Evolutionary conservation across 2,329 filamentous ascomycete species (phyloP).

Genomic region (Cordyceps tenuipes): DNA sequence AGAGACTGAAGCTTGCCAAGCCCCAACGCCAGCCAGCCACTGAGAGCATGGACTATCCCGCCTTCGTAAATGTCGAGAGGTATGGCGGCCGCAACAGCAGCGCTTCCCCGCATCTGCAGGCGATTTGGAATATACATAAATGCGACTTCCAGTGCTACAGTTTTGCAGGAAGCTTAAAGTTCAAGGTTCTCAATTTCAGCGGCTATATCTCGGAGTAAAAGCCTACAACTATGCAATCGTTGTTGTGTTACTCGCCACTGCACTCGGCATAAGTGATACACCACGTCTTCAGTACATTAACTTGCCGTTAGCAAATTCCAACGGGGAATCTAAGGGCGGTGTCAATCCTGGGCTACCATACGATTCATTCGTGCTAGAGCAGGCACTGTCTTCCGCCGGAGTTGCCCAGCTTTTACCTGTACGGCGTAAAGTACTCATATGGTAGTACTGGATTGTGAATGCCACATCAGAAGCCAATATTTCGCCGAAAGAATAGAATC

Average conservation of each 20-base stretch:
- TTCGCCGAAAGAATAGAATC: slow-evolving; percentile 3
- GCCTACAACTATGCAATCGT: neutral
- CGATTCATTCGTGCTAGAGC: neutral
- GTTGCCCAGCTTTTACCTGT: neutral
- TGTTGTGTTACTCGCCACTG: neutral
- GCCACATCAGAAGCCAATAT: neutral
- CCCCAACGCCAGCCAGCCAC: too few relatives aligned
- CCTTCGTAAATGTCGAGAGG: too few relatives aligned
- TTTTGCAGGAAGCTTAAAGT: too few relatives aligned
- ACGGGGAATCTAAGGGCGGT: slow-evolving; percentile 1
- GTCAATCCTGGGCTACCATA: neutral
- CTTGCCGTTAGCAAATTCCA: neutral
- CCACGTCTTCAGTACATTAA: neutral
- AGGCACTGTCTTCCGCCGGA: neutral
- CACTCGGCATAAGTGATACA: neutral
- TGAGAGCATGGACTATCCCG: too few relatives aligned
- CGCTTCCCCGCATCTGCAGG: too few relatives aligned
- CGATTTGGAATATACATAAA: too few relatives aligned
- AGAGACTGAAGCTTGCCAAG: too few relatives aligned
- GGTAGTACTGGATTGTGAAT: slow-evolving; percentile 8
- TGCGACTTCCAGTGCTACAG: too few relatives aligned
- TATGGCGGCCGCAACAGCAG: too few relatives aligned
- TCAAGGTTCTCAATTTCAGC: too few relatives aligned
- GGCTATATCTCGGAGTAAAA: too few relatives aligned
- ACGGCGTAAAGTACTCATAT: neutral